These are phyloP conservation scores for Nakazawaea anatomiae DNA, from an alignment of 805 yeast species.

Conservation along the genomic window DNA sequence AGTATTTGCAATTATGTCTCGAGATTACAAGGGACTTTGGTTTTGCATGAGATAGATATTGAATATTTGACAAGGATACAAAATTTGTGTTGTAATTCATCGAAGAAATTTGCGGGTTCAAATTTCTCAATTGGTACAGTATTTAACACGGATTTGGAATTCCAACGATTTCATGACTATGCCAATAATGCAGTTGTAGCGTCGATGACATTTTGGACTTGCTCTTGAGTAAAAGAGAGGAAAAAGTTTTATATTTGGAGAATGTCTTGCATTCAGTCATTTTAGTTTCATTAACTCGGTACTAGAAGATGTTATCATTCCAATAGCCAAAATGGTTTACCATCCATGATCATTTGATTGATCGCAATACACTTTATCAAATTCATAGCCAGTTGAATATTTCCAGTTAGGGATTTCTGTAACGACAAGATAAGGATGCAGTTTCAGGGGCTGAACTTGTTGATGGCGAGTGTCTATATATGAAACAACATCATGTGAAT, in stretches of 20 bases:
- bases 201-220: slow-evolving; percentile 31
- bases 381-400: no score
- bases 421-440: no score
- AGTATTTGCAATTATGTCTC: slow-evolving; percentile 18
- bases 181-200: slow-evolving; percentile 27
- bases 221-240: slow-evolving; percentile 33
- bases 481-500: no score
- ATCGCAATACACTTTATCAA: no score
- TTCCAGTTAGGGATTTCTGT: no score
- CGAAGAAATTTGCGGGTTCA: slow-evolving; percentile 18
- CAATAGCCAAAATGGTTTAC: slow-evolving; percentile 8
- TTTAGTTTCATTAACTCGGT: slow-evolving; percentile 32
- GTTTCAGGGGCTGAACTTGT: no score
- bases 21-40: slow-evolving; percentile 14
- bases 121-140: slow-evolving; percentile 14
- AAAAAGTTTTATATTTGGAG: slow-evolving; percentile 41
- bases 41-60: slow-evolving; percentile 14
- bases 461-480: no score
- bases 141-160: background rate
- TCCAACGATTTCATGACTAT: slow-evolving; percentile 5
- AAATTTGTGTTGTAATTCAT: slow-evolving; percentile 21
- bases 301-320: slow-evolving; percentile 25
- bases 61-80: slow-evolving; percentile 27
- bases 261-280: slow-evolving; percentile 32
- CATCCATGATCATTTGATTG: no score